Percentiles rank a stretch among this genome's conserved stretches.
phyloP scores from a whole-genome alignment of 192 early-diverging fungal species.

The Kappamyces sp. region DNA sequence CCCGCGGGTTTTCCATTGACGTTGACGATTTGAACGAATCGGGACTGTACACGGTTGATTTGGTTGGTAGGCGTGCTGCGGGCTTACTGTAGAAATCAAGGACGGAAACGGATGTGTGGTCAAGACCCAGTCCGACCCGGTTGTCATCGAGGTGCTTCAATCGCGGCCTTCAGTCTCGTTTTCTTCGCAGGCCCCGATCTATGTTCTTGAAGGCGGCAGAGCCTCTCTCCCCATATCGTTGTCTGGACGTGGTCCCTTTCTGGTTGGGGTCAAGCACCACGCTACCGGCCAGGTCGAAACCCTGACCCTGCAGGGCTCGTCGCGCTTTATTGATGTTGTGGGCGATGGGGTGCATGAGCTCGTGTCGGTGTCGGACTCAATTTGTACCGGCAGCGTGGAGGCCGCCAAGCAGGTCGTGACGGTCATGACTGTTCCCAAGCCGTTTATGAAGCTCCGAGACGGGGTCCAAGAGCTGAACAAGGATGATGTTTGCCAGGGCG shows the following conservation, averaged over 20 bases:
- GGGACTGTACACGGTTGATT: conserved; percentile 37
- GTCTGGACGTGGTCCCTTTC: conserved; percentile 29
- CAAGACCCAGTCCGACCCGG: conserved; percentile 22
- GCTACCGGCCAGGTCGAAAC: background rate
- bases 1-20: background rate
- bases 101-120: conserved; percentile 41
- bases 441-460: background rate
- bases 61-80: conserved; percentile 25
- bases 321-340: conserved; percentile 6
- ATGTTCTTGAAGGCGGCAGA: conserved; percentile 26
- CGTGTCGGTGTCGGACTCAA: conserved; percentile 18
- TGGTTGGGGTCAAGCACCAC: conserved; percentile 16
- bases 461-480: background rate
- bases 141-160: conserved; percentile 37
- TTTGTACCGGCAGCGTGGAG: conserved; percentile 15
- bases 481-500: too few species aligned
- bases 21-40: conserved; percentile 19
- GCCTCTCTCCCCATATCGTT: conserved; percentile 23
- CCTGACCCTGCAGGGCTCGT: conserved; percentile 1
- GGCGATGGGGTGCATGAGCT: conserved; percentile 17
- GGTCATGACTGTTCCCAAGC: conserved; percentile 2
- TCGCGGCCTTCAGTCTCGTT: conserved; percentile 36
- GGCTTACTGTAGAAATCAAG: conserved; percentile 26
- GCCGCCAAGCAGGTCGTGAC: background rate
- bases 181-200: conserved; percentile 26